Percentiles rank a stretch among this genome's conserved stretches.
phyloP scores from a whole-genome alignment of 2,329 filamentous ascomycete genomes.

The Biscogniauxia marginata region DNA sequence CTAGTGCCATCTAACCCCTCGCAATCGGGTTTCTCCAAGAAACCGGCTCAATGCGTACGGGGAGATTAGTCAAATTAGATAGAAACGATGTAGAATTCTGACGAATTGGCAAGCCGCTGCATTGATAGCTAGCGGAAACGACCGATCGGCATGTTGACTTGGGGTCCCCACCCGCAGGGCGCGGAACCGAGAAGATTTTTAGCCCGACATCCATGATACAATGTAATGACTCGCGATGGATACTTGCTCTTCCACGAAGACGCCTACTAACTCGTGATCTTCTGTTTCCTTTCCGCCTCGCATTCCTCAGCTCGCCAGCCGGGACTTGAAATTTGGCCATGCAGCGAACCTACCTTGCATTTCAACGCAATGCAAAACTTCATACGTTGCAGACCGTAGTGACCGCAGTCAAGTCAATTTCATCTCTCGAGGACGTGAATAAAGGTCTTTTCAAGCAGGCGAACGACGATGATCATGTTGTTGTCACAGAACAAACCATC shows the following conservation, averaged over 20 bases:
- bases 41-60: not conserved
- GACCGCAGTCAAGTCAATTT: constrained; percentile 47
- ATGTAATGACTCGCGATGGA: not conserved
- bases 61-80: not conserved
- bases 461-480: constrained; percentile 49
- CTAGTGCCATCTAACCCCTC: too few relatives aligned
- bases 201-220: not conserved
- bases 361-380: constrained; percentile 34
- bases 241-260: not conserved
- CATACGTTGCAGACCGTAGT: constrained; percentile 29
- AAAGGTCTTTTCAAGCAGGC: constrained; percentile 58
- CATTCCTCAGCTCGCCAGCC: not conserved
- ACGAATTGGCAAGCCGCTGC: not conserved
- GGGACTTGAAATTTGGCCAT: constrained; percentile 14
- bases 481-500: constrained; percentile 65
- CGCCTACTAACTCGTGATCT: not conserved
- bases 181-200: not conserved
- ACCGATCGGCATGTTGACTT: not conserved
- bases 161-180: not conserved
- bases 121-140: not conserved
- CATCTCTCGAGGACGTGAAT: constrained; percentile 49
- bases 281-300: not conserved
- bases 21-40: too few relatives aligned
- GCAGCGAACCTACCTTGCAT: constrained; percentile 42
- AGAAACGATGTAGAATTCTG: not conserved